Conservation (phyloP, 257 asterid genomes). For the Nicotiana undulata region DNA sequence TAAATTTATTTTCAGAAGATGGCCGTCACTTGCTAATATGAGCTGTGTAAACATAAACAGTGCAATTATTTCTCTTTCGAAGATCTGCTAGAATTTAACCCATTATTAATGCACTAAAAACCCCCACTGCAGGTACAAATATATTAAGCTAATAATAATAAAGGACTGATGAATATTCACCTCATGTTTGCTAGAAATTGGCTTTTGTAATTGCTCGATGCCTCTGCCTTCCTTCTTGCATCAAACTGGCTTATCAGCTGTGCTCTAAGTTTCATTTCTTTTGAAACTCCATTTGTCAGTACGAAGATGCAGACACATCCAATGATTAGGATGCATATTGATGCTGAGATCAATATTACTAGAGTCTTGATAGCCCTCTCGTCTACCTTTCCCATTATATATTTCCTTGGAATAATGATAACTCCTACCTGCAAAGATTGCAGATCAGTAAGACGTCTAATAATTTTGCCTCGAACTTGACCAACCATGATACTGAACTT, state of each 20-base stretch:
- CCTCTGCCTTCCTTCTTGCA: constrained; percentile 93
- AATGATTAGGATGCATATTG: constrained; percentile 64
- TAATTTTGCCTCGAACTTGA: background rate
- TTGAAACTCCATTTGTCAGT: constrained; percentile 82
- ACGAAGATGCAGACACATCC: constrained; percentile 86
- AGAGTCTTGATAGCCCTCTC: constrained; percentile 63
- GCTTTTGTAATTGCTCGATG: constrained; percentile 86
- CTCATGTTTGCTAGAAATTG: constrained; percentile 97
- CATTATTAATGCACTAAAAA: background rate
- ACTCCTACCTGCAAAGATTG: constrained; percentile 69
- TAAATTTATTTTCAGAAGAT: background rate
- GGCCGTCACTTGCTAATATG: background rate
- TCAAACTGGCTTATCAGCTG: constrained; percentile 71
- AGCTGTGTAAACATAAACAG: background rate
- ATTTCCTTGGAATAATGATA: constrained; percentile 74
- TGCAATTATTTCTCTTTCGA: background rate
- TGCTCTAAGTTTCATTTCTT: constrained; percentile 89
- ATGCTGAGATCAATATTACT: constrained; percentile 70
- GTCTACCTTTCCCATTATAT: constrained; percentile 91
- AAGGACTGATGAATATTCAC: constrained; percentile 20
- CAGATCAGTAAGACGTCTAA: background rate
- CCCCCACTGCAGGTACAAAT: background rate
- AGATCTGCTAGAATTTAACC: background rate
- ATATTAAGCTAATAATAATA: background rate
- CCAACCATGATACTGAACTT: background rate